phyloP scores from a whole-genome alignment of 106 monocot genomes.

The Phalaenopsis equestris region DNA sequence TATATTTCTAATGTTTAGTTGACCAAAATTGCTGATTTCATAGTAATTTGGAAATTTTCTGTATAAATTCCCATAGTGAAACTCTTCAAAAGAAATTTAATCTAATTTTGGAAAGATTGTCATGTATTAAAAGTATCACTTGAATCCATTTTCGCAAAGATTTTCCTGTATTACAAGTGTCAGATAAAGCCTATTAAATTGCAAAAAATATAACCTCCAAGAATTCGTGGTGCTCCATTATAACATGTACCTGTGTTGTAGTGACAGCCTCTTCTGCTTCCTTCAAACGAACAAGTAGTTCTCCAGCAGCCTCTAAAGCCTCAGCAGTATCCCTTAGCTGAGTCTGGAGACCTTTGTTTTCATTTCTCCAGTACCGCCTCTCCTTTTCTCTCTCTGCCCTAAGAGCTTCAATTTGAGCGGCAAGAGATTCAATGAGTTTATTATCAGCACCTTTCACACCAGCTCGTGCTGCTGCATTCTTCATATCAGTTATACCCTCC shows the following conservation, averaged over 20 bases:
- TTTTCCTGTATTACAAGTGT: too few relatives aligned
- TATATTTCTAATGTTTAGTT: too few relatives aligned
- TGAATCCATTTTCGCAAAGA: too few relatives aligned
- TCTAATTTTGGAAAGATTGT: too few relatives aligned
- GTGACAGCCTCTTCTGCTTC: constrained; percentile 77
- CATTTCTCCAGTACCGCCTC: constrained; percentile 74
- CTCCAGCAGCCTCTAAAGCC: constrained; percentile 94
- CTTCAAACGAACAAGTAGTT: constrained; percentile 76
- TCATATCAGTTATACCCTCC: constrained; percentile 83
- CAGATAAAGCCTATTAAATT: too few relatives aligned
- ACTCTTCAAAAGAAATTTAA: too few relatives aligned
- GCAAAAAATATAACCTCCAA: not conserved
- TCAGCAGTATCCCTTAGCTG: constrained; percentile 90
- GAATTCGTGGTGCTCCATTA: not conserved
- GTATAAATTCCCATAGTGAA: too few relatives aligned
- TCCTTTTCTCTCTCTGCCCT: constrained; percentile 88
- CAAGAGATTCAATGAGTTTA: constrained; percentile 75
- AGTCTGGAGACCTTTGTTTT: constrained; percentile 69
- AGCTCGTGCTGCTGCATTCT: constrained; percentile 64
- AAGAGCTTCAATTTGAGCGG: constrained; percentile 71
- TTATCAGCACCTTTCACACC: constrained; percentile 74
- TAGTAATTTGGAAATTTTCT: too few relatives aligned
- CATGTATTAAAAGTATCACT: too few relatives aligned
- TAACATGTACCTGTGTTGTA: constrained; percentile 49
- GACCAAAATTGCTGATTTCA: too few relatives aligned